Conservation (phyloP, 768 basidiomycete species). For the Phylloporus sp. region DNA sequence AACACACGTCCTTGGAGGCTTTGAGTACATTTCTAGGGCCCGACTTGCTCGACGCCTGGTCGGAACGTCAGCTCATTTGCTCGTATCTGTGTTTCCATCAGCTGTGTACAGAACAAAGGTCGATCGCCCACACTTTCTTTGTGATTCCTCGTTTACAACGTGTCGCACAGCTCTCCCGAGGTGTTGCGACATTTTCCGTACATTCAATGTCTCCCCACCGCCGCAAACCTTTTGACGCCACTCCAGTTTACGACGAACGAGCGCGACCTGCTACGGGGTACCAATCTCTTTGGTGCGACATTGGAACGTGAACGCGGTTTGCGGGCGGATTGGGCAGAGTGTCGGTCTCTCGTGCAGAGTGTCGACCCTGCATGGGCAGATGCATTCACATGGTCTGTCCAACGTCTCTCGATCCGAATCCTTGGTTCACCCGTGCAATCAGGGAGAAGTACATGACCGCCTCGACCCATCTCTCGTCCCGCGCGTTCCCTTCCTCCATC, state of each 20-base stretch:
- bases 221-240: slow-evolving; percentile 58
- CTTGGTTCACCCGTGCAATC: slow-evolving; percentile 22
- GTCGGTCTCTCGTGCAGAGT: slow-evolving; percentile 39
- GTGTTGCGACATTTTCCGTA: slow-evolving; percentile 51
- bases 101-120: slow-evolving; percentile 41
- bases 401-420: neutral
- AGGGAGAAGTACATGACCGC: slow-evolving; percentile 73
- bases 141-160: slow-evolving; percentile 3
- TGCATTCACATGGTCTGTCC: slow-evolving; percentile 62
- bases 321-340: slow-evolving; percentile 57
- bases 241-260: slow-evolving; percentile 67
- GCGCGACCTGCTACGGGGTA: slow-evolving; percentile 62
- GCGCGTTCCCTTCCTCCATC: slow-evolving; percentile 85
- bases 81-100: slow-evolving; percentile 64
- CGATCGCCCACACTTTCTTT: slow-evolving; percentile 1
- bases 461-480: slow-evolving; percentile 75
- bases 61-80: slow-evolving; percentile 63
- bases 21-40: slow-evolving; percentile 37
- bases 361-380: slow-evolving; percentile 39
- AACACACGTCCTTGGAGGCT: slow-evolving; percentile 40
- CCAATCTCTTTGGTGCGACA: slow-evolving; percentile 77
- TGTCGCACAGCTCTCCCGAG: slow-evolving; percentile 5
- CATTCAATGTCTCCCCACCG: slow-evolving; percentile 57
- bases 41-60: slow-evolving; percentile 37
- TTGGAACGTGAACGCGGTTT: slow-evolving; percentile 59